Evolutionary conservation across 2,329 filamentous ascomycete species (phyloP).

Genomic region (Atkinsonella hypoxylon): DNA sequence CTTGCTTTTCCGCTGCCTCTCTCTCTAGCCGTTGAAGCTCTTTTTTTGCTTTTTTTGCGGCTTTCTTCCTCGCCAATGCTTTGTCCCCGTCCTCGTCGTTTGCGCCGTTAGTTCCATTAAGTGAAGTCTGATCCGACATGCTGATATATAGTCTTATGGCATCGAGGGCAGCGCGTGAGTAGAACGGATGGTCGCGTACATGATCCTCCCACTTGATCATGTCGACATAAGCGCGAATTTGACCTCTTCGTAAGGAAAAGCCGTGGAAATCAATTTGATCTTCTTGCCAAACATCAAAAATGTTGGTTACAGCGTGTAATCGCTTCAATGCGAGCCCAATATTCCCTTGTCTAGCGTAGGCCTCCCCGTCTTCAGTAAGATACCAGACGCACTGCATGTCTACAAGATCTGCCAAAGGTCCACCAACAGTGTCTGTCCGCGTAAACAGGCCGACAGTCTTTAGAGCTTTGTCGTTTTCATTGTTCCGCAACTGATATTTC

Average conservation of each 20-base stretch:
- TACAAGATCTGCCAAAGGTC: conserved; percentile 78
- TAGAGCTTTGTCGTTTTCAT: conserved; percentile 76
- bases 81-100: conserved; percentile 40
- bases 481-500: conserved; percentile 90
- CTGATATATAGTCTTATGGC: conserved; percentile 72
- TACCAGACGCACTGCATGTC: conserved; percentile 99
- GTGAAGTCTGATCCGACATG: conserved; percentile 62
- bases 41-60: conserved; percentile 79
- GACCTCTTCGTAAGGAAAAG: conserved; percentile 93
- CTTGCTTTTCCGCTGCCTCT: conserved; percentile 65
- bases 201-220: conserved; percentile 96
- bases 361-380: conserved; percentile 86
- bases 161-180: conserved; percentile 67
- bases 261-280: conserved; percentile 98
- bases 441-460: conserved; percentile 92
- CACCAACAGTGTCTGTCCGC: conserved; percentile 75
- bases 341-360: conserved; percentile 72
- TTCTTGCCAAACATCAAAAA: conserved; percentile 96
- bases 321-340: conserved; percentile 81
- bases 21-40: conserved; percentile 54
- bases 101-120: conserved; percentile 49
- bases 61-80: conserved; percentile 68
- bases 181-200: conserved; percentile 87
- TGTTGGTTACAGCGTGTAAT: conserved; percentile 76
- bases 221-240: conserved; percentile 87